A percentile compares a stretch with the other conserved stretches of the same genome.
These are phyloP conservation scores for Somion occarium DNA, from an alignment of 1,284 basidiomycete species.

Conservation along the genomic window DNA sequence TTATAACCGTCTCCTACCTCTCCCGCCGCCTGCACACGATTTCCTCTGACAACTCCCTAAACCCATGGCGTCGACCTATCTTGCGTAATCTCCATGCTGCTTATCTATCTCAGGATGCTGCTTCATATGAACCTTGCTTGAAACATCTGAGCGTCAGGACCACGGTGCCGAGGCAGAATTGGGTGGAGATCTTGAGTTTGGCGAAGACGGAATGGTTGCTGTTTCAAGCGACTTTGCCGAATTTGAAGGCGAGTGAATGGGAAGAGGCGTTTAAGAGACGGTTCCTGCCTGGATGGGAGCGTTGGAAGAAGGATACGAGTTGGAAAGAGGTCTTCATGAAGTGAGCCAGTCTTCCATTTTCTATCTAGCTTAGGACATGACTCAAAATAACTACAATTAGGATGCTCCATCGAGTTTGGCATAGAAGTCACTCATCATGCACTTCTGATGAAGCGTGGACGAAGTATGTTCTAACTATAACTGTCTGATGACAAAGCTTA, in stretches of 20 bases:
- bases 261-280: constrained; percentile 63
- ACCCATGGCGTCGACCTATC: constrained; percentile 71
- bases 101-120: constrained; percentile 11
- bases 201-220: constrained; percentile 57
- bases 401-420: constrained; percentile 56
- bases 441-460: constrained; percentile 81
- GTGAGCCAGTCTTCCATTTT: constrained; percentile 33
- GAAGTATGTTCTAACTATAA: constrained; percentile 42
- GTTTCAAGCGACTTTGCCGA: constrained; percentile 62
- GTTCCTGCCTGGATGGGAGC: constrained; percentile 68
- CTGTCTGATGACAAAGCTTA: too few species aligned
- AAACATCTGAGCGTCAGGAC: constrained; percentile 54
- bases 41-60: constrained; percentile 56
- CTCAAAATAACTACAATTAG: constrained; percentile 29
- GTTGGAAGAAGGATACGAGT: constrained; percentile 55
- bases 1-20: constrained; percentile 52
- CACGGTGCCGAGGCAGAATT: constrained; percentile 66
- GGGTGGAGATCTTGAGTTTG: constrained; percentile 63
- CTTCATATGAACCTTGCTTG: constrained; percentile 44
- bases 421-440: constrained; percentile 60
- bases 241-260: constrained; percentile 60
- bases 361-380: constrained; percentile 1
- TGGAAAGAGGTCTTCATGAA: constrained; percentile 63
- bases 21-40: constrained; percentile 53
- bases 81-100: constrained; percentile 42